These are phyloP conservation scores for Pythium brassicae DNA, from an alignment of 352 stramenopile species.

Conservation along the genomic window DNA sequence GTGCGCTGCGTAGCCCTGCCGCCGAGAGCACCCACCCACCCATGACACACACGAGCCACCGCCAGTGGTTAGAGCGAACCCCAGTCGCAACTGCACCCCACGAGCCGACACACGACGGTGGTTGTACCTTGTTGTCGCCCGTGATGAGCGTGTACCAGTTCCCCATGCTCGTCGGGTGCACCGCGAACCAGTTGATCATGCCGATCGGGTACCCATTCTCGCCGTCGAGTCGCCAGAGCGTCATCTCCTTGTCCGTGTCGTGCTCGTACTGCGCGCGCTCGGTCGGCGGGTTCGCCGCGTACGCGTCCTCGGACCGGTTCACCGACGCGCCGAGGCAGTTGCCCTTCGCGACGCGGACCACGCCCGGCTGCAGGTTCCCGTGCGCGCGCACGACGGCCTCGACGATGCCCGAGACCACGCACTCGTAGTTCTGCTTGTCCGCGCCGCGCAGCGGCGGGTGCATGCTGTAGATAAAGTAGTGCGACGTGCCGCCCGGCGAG, in stretches of 20 bases:
- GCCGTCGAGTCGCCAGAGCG: constrained; percentile 83
- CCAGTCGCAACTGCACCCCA: too few relatives aligned
- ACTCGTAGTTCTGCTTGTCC: constrained; percentile 86
- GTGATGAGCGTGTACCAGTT: constrained; percentile 93
- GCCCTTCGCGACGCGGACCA: constrained; percentile 59
- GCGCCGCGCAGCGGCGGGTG: constrained; percentile 69
- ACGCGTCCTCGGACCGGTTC: constrained; percentile 88
- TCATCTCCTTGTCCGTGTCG: constrained; percentile 93
- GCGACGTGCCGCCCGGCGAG: constrained; percentile 83
- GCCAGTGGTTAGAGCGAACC: not conserved
- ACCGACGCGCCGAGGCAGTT: constrained; percentile 77
- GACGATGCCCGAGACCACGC: constrained; percentile 86
- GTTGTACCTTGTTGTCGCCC: constrained; percentile 90
- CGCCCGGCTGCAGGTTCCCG: constrained; percentile 57
- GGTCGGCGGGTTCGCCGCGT: constrained; percentile 81
- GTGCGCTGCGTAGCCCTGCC: constrained; percentile 79
- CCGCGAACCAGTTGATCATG: constrained; percentile 93
- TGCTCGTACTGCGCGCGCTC: constrained; percentile 77
- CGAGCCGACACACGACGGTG: too few relatives aligned
- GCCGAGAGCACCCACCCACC: not conserved
- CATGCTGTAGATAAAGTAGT: constrained; percentile 91
- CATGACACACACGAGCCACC: not conserved
- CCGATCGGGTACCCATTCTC: constrained; percentile 79
- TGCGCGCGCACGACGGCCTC: constrained; percentile 77
- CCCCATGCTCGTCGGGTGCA: constrained; percentile 92